Percentiles rank a stretch among this genome's conserved stretches.
phyloP scores from a whole-genome alignment of 1,284 basidiomycete species.

The Coniophora puteana region DNA sequence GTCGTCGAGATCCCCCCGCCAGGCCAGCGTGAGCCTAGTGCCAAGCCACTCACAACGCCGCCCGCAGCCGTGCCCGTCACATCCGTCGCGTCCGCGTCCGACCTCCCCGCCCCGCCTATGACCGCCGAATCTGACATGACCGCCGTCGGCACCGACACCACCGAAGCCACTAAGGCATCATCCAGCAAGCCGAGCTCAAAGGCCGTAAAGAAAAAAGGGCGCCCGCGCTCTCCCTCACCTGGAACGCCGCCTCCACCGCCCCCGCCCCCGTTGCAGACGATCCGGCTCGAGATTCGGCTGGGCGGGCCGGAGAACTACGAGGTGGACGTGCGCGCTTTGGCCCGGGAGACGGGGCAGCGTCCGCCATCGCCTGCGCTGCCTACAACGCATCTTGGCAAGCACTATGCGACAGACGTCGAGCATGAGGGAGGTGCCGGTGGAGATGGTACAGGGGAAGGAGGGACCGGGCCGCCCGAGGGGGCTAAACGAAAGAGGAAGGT shows the following conservation, averaged over 20 bases:
- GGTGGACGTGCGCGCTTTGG: slow-evolving; percentile 56
- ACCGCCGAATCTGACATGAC: slow-evolving; percentile 21
- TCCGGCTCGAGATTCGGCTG: slow-evolving; percentile 64
- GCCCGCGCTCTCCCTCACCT: slow-evolving; percentile 59
- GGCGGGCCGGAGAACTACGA: slow-evolving; percentile 73
- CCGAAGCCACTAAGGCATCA: slow-evolving; percentile 27
- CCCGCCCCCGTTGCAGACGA: slow-evolving; percentile 55
- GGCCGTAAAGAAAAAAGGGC: too few species aligned
- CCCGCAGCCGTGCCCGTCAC: too few species aligned
- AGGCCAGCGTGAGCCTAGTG: too few species aligned
- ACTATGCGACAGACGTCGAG: slow-evolving; percentile 48
- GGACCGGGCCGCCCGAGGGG: too few species aligned
- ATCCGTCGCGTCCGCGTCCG: too few species aligned
- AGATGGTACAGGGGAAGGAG: slow-evolving; percentile 19
- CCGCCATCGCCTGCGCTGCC: slow-evolving; percentile 48
- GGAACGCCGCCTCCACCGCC: slow-evolving; percentile 45
- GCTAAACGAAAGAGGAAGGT: slow-evolving; percentile 42
- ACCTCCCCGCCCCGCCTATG: too few species aligned
- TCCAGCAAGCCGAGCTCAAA: slow-evolving; percentile 28
- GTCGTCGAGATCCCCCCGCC: too few species aligned
- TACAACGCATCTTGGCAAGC: slow-evolving; percentile 47
- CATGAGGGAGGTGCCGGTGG: too few species aligned
- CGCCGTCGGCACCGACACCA: slow-evolving; percentile 24
- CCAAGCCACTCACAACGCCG: too few species aligned
- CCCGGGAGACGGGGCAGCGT: slow-evolving; percentile 64